phyloP scores from a whole-genome alignment of 2,329 filamentous ascomycete species.

The Aaosphaeria arxii region DNA sequence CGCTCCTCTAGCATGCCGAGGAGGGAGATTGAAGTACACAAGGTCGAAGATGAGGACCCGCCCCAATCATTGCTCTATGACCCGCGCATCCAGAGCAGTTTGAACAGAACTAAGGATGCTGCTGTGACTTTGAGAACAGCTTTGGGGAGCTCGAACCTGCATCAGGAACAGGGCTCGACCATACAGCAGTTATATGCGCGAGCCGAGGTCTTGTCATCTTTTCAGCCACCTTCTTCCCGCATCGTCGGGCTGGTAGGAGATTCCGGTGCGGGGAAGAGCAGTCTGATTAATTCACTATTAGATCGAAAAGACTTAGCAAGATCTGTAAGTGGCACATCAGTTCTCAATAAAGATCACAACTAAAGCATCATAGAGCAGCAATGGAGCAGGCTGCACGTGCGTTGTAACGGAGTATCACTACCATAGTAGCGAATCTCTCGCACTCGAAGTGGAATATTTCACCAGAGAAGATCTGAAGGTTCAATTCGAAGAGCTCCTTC shows the following conservation, averaged over 20 bases:
- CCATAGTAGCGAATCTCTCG: slow-evolving; percentile 30
- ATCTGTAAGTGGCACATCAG: slow-evolving; percentile 38
- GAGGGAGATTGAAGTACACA: slow-evolving; percentile 8
- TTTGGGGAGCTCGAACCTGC: slow-evolving; percentile 35
- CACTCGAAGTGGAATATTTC: slow-evolving; percentile 25
- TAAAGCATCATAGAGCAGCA: slow-evolving; percentile 37
- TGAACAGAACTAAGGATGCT: slow-evolving; percentile 29
- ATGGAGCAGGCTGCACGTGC: slow-evolving; percentile 47
- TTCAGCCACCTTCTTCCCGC: slow-evolving; percentile 39
- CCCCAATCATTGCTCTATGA: slow-evolving; percentile 6
- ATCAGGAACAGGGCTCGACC: slow-evolving; percentile 39
- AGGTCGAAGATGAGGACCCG: slow-evolving; percentile 14
- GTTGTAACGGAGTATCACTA: slow-evolving; percentile 48
- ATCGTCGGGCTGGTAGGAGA: slow-evolving; percentile 50
- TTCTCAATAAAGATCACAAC: slow-evolving; percentile 2
- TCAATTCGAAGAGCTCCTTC: slow-evolving; percentile 38
- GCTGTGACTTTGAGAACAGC: slow-evolving; percentile 29
- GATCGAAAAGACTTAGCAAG: slow-evolving; percentile 41
- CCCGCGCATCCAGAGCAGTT: slow-evolving; percentile 9
- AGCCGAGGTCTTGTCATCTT: slow-evolving; percentile 33
- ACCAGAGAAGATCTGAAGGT: slow-evolving; percentile 13
- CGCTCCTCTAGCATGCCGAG: slow-evolving; percentile 10
- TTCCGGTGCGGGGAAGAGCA: slow-evolving; percentile 52
- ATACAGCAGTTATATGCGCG: slow-evolving; percentile 36
- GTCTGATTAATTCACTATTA: slow-evolving; percentile 49